Evolutionary conservation across 495 filamentous ascomycete genomes (phyloP).

Genomic region (Aspergillus taichungensis): DNA sequence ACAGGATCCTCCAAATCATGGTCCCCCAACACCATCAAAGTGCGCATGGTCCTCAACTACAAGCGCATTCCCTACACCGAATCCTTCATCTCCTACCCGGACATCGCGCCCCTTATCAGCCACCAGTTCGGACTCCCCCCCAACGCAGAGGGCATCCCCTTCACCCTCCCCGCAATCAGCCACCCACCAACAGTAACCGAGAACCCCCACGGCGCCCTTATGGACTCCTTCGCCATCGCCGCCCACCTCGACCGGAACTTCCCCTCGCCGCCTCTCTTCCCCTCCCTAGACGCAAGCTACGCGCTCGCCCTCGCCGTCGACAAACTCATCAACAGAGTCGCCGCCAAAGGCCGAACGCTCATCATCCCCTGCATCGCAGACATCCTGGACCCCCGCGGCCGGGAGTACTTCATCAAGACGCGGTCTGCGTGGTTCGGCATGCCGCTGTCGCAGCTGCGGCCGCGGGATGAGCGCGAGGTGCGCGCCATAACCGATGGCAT

Average conservation of each 20-base stretch:
- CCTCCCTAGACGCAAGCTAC: conserved; percentile 14
- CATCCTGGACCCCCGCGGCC: conserved; percentile 19
- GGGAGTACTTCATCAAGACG: conserved; percentile 25
- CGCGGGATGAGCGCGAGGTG: conserved; percentile 6
- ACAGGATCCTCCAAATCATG: conserved; percentile 27
- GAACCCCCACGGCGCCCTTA: conserved; percentile 22
- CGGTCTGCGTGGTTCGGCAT: conserved; percentile 21
- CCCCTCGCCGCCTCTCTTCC: conserved; percentile 20
- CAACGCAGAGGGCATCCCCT: conserved; percentile 11
- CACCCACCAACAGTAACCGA: conserved; percentile 19
- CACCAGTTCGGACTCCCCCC: conserved; percentile 15
- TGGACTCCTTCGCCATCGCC: conserved; percentile 33
- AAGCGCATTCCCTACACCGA: conserved; percentile 35
- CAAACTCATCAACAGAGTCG: conserved; percentile 7
- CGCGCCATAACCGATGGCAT: not conserved
- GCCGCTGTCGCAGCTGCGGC: conserved; percentile 21
- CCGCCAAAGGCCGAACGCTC: not conserved
- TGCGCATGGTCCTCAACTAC: conserved; percentile 31
- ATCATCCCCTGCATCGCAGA: conserved; percentile 11
- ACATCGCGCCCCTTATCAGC: conserved; percentile 27
- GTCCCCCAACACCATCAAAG: conserved; percentile 34
- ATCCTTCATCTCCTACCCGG: conserved; percentile 34
- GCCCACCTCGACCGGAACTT: conserved; percentile 27
- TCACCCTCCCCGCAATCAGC: conserved; percentile 33
- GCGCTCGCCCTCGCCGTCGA: conserved; percentile 11